Evolutionary conservation across 768 basidiomycete genomes (phyloP).

Genomic region (Pisolithus orientalis): DNA sequence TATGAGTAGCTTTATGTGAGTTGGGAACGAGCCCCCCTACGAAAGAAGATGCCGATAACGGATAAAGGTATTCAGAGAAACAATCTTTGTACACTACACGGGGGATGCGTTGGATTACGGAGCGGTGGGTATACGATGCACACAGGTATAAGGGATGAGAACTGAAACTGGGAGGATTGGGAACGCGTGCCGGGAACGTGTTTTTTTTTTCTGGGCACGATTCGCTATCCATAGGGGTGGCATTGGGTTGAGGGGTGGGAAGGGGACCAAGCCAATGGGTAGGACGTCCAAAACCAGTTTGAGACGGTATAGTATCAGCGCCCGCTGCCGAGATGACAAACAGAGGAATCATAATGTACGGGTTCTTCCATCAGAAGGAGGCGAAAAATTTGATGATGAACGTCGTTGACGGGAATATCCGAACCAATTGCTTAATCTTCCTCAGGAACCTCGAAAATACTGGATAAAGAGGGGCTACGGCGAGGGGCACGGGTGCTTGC

Average conservation of each 20-base stretch:
- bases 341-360: not conserved
- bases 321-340: not conserved
- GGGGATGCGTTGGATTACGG: constrained; percentile 14
- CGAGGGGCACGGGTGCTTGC: constrained; percentile 26
- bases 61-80: constrained; percentile 13
- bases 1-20: no score
- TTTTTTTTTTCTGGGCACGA: not conserved
- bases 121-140: constrained; percentile 21
- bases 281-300: constrained; percentile 5
- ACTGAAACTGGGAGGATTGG: not conserved
- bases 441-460: constrained; percentile 28
- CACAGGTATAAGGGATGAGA: constrained; percentile 22
- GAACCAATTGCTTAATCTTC: constrained; percentile 15
- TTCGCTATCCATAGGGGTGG: constrained; percentile 9
- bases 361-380: not conserved
- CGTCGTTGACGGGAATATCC: not conserved
- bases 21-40: no score
- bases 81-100: constrained; percentile 10
- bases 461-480: constrained; percentile 26
- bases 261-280: not conserved
- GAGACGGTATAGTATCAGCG: not conserved
- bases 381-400: not conserved
- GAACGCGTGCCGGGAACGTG: not conserved
- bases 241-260: not conserved
- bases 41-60: constrained; percentile 7